Base-by-base conservation (phyloP, 2,329 filamentous ascomycete species). In the Arthroderma sp. region DNA sequence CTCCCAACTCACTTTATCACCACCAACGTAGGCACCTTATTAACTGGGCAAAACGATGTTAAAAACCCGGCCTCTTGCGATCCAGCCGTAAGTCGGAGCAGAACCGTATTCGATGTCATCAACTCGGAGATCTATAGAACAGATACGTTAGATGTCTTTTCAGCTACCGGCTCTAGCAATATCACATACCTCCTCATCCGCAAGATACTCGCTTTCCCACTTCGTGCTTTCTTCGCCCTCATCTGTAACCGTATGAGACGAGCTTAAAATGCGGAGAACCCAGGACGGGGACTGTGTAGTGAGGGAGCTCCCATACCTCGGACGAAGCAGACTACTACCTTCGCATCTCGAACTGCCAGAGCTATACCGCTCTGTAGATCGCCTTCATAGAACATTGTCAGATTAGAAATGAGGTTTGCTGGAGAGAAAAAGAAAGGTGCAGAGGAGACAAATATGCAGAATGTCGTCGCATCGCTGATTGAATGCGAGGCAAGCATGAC, bases 321-420 rank as follows among this genome's bases (percentile, higher is more conserved):
- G 30, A 94, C 81, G 62, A 95, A 93, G 65, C 86, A 94, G 29
- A 84, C 75, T 0, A 95, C 83, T 11, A 83, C 72, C 63, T 89
- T 93, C 47, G 77, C 70, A 60, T 88, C 72, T 48, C 77, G 74
- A 5, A 95, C 72, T 8, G 88, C 86, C 15, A 76, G 70, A 30
- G 75, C 72, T 54, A 95, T 93, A 47, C 85, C 88, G 55, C 82
- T 81, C 55, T 93, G 83, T 15, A 95, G 65, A 49, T 78, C 79
- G 11, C 87, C 88, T 48, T 80, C 58, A 61, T 87, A 88, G 64
- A 94, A 95, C 81, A 94, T 88, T 36, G 39, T 59, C 36, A 22
- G n/a, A 11, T 34, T 34, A 11, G 15, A 3, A 6, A 22, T 10
- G 39, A 15, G 8, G 39, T 32, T 15, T 11, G 8, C 15, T 6